These are phyloP conservation scores for Fonsecaea monophora DNA, from an alignment of 2,329 filamentous ascomycete genomes.

Conservation along the genomic window DNA sequence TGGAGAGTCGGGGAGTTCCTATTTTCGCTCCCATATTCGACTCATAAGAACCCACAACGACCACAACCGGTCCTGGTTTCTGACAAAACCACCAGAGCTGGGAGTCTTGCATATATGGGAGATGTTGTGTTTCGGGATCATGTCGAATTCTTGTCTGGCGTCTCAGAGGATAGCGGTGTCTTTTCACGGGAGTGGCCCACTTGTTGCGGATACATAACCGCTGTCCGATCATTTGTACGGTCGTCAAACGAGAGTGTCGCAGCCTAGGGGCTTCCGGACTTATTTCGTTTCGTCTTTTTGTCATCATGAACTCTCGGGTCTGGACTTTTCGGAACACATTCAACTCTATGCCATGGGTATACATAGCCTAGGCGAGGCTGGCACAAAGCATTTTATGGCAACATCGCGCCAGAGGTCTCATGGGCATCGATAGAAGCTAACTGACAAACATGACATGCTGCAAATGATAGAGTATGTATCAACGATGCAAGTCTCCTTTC, in stretches of 20 bases:
- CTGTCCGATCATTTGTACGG: not conserved
- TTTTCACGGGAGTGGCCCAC: not conserved
- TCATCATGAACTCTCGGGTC: conserved; percentile 1
- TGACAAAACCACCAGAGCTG: not conserved
- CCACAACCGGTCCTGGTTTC: not conserved
- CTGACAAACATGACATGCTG: not conserved
- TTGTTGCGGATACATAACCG: not conserved
- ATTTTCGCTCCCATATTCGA: conserved; percentile 80
- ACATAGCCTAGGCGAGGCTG: not conserved
- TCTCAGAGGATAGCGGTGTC: conserved; percentile 5
- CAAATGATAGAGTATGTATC: conserved; percentile 2
- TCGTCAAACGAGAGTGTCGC: not conserved
- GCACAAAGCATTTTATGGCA: not conserved
- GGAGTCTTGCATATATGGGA: conserved; percentile 9
- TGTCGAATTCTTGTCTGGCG: conserved; percentile 8
- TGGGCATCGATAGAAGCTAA: not conserved
- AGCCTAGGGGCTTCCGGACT: not conserved
- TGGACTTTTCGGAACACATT: not conserved
- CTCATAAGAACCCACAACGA: conserved; percentile 49
- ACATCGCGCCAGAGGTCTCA: not conserved
- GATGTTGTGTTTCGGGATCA: conserved; percentile 1
- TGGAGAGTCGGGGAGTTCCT: conserved; percentile 70
- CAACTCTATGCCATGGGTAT: not conserved
- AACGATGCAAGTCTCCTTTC: not conserved
- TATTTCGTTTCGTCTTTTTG: conserved; percentile 1